Evolutionary conservation across 352 stramenopile genomes (phyloP), one percentile per base, ranked within the genome.

Genomic region (Phytophthora hybrid): DNA sequence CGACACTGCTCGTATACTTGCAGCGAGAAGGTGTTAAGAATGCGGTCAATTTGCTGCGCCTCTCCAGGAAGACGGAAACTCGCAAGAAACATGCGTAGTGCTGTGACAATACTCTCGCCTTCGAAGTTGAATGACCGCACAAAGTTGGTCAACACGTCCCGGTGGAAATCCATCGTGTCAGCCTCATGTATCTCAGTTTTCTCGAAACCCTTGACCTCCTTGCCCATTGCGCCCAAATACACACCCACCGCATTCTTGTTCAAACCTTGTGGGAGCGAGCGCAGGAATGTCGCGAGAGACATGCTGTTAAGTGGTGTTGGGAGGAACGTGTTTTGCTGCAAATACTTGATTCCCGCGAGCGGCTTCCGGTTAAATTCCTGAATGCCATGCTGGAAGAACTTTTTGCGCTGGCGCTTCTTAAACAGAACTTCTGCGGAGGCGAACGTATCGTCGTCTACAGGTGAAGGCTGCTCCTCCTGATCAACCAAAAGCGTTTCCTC

Each of bases 341-440:
- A 77, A 55, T 94, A 95, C 66, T 90, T 87, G 76, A 98, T 91
- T 58, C 94, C 96, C n/a, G 90, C 87, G 13, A 97, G 81, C 13
- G 88, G 89, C n/a, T 96, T 96, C 18, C 90, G 85, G 74, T 99
- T 99, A 80, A 99, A 99, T 58, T 94, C 81, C 56, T 93, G 72
- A 53, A 98, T 96, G 2, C 94, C 92, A 39, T 93, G 83, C 67
- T 95, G 88, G 52, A 95, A 94, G 41, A 91, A 84, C 53, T 93
- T 90, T 54, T 96, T 96, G 41, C 88, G 87, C 57, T 94, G 81
- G 4, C 86, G 84, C 14, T 89, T 90, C 21, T 81, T 84, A 41
- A 87, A 80, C 32, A 96, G 39, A 0, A 69, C 71, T 18, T 93
- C 79, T 9, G 87, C 86, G 14, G 70, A 85, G 14, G 70, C 82